Evolutionary conservation across 768 basidiomycete species (phyloP), one percentile per base, ranked within the genome.

Genomic region (Lactifluus subvellereus): DNA sequence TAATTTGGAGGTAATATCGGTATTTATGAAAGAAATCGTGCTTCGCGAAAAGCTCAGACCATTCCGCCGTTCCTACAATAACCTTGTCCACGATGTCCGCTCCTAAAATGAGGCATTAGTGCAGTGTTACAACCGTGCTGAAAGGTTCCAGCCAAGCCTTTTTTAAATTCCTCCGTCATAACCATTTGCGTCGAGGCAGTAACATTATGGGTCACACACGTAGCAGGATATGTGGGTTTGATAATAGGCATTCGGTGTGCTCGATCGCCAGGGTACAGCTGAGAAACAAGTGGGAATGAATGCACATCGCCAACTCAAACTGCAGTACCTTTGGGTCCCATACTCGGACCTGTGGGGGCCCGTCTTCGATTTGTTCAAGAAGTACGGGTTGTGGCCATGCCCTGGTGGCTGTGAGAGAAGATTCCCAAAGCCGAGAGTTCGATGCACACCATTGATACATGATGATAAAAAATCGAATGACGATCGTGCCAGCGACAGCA

Each of bases 171-270:
- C 68, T 92, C 87, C 0, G 90, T 95, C 80, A 97, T 94, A 59
- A 99, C 91, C 81, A 89, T 87, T 75, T 97, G 93, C 6, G 96
- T 98, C 9, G 94, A 97, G 48, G 85, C 84, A 56, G 94, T 94
- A 64, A 98, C 95, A 70, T 98, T 99, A 77, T 99, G 96, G 18
- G 97, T 99, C 30, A 96, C 85, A 74, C 96, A 98, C 95, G 98
- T 99, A 6, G 96, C 88, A 51, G 97, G 97, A 75, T 98, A 99
- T 11, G 97, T 94, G 3, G 97, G 97, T 2, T 96, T 99, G 69
- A 99, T 98, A 71, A 99, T 98, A 13, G 97, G 97, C 97, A 98
- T 98, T 68, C 93, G 84, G 76, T 99, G 97, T n/a, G 91, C 83
- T 61, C 91, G 82, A 74, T 98, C 94, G 63, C 84, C 84, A 5